Conservation (phyloP, 2,329 filamentous ascomycete species). For the Sclerotiophoma versabilis region DNA sequence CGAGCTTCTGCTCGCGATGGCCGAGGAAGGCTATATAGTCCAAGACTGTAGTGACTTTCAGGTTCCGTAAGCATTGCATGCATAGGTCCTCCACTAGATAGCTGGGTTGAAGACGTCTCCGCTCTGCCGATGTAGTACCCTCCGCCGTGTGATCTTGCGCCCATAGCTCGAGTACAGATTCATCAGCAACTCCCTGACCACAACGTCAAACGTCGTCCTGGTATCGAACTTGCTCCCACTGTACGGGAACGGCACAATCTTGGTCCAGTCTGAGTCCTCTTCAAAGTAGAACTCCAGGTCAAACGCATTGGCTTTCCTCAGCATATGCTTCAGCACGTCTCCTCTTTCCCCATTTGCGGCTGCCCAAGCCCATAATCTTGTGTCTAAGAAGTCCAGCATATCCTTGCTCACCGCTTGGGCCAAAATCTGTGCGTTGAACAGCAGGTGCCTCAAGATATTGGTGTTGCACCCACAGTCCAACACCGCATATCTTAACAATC, state of each 20-base stretch:
- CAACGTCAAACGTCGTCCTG: slow-evolving; percentile 29
- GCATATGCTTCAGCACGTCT: slow-evolving; percentile 38
- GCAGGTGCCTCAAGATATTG: slow-evolving; percentile 40
- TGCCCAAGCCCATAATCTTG: slow-evolving; percentile 44
- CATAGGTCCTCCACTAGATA: too few species aligned
- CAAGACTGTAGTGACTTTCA: too few species aligned
- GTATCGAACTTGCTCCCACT: slow-evolving; percentile 44
- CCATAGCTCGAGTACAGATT: slow-evolving; percentile 45
- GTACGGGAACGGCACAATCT: slow-evolving; percentile 46
- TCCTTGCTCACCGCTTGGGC: slow-evolving; percentile 23
- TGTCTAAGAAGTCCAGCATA: slow-evolving; percentile 43
- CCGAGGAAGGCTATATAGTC: slow-evolving; percentile 1
- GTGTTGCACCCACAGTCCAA: slow-evolving; percentile 38
- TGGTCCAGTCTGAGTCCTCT: slow-evolving; percentile 34
- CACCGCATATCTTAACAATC: slow-evolving; percentile 39
- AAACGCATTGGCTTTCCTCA: slow-evolving; percentile 41
- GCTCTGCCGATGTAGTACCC: slow-evolving; percentile 11
- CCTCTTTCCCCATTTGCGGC: slow-evolving; percentile 39
- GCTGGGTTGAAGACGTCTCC: too few species aligned
- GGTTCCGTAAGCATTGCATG: neutral
- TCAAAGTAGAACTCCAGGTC: slow-evolving; percentile 45
- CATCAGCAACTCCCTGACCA: slow-evolving; percentile 38
- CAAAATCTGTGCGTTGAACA: slow-evolving; percentile 47
- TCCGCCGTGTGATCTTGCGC: slow-evolving; percentile 38
- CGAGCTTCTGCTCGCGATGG: neutral